Percentiles rank a stretch among this genome's conserved stretches.
Conservation (phyloP, 371 early-diverging fungal species). For the Rhizopus stolonifer region DNA sequence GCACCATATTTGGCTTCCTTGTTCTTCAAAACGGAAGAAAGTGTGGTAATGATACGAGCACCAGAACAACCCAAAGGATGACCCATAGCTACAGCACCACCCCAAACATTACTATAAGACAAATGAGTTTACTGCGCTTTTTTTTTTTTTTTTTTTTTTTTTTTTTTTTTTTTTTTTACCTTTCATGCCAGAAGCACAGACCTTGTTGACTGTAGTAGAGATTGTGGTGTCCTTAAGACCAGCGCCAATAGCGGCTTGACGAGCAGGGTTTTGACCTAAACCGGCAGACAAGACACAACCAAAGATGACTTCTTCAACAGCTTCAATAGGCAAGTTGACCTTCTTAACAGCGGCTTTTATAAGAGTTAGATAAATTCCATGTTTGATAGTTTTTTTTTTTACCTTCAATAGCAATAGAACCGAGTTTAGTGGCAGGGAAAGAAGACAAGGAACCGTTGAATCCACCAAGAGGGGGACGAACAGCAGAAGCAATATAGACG, state of each 20-base stretch:
- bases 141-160: not conserved
- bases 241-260: conserved; percentile 92
- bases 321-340: conserved; percentile 63
- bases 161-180: conserved; percentile 35
- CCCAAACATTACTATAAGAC: conserved; percentile 73
- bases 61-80: conserved; percentile 98
- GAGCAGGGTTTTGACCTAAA: conserved; percentile 95
- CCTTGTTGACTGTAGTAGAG: conserved; percentile 96
- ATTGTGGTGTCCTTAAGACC: conserved; percentile 74
- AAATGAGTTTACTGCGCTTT: not conserved
- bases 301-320: conserved; percentile 83
- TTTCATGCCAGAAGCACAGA: conserved; percentile 97
- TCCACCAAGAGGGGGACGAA: conserved; percentile 93
- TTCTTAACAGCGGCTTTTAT: conserved; percentile 71
- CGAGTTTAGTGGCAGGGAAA: conserved; percentile 86
- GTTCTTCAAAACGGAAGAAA: conserved; percentile 72
- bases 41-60: conserved; percentile 87
- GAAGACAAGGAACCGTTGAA: conserved; percentile 90
- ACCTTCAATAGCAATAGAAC: conserved; percentile 89
- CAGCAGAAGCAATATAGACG: conserved; percentile 87
- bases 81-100: conserved; percentile 97
- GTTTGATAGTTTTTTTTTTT: conserved; percentile 17
- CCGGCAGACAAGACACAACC: conserved; percentile 88
- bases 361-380: not conserved
- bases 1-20: conserved; percentile 79